Percentiles rank a stretch among this genome's conserved stretches.
These are phyloP conservation scores for Monosporascus sp. DNA, from an alignment of 2,329 filamentous ascomycete genomes.

Conservation along the genomic window DNA sequence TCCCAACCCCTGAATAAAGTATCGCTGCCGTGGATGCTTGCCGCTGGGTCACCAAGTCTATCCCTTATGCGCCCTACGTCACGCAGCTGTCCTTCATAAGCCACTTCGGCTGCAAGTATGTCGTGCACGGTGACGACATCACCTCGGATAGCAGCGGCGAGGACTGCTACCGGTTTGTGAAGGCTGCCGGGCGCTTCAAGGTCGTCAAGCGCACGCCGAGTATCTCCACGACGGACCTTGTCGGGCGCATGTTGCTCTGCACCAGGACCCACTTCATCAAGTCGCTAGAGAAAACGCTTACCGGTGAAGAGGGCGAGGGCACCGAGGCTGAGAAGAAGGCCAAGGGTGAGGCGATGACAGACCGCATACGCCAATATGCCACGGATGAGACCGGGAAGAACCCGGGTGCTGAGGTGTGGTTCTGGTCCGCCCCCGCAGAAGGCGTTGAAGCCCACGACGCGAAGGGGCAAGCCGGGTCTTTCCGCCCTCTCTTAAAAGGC, in stretches of 20 bases:
- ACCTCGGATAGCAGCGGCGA: conserved; percentile 89
- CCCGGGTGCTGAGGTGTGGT: conserved; percentile 80
- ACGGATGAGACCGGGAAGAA: conserved; percentile 76
- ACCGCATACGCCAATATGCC: conserved; percentile 78
- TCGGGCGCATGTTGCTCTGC: conserved; percentile 93
- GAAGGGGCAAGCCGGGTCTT: conserved; percentile 59
- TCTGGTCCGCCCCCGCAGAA: conserved; percentile 59
- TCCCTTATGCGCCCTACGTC: conserved; percentile 88
- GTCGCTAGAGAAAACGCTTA: conserved; percentile 63
- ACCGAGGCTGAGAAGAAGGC: conserved; percentile 58
- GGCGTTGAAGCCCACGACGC: conserved; percentile 33
- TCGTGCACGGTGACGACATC: conserved; percentile 95
- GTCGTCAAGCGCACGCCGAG: conserved; percentile 94
- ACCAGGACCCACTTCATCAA: conserved; percentile 92
- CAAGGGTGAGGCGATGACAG: conserved; percentile 62
- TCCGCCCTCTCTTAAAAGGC: conserved; percentile 64
- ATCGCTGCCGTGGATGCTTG: conserved; percentile 89
- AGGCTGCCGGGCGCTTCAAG: conserved; percentile 88
- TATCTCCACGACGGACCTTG: conserved; percentile 96
- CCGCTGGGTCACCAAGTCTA: conserved; percentile 82
- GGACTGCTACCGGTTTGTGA: conserved; percentile 97
- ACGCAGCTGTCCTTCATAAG: conserved; percentile 90
- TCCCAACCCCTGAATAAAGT: conserved; percentile 35
- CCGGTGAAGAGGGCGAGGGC: conserved; percentile 67
- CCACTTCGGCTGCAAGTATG: conserved; percentile 91